phyloP scores from a whole-genome alignment of 495 filamentous ascomycete genomes.

The Penicillium bovifimosum region DNA sequence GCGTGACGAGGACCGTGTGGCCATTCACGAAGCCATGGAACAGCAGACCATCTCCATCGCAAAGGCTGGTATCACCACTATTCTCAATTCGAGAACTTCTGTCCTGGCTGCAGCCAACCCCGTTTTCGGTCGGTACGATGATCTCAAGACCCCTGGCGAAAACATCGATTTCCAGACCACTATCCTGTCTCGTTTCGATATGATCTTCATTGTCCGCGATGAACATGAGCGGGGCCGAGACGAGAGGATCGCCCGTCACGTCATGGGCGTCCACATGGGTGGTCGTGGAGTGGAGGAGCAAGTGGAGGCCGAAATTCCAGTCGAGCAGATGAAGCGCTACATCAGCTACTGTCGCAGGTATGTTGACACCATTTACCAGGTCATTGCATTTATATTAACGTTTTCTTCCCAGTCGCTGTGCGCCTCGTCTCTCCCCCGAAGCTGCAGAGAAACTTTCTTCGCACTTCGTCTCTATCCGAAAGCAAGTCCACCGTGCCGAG shows the following conservation, averaged over 20 bases:
- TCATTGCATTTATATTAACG: conserved; percentile 29
- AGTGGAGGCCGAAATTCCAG: conserved; percentile 75
- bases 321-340: conserved; percentile 97
- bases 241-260: conserved; percentile 90
- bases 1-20: conserved; percentile 97
- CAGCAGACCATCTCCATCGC: conserved; percentile 99
- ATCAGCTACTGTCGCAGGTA: conserved; percentile 96
- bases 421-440: conserved; percentile 84
- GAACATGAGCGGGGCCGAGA: conserved; percentile 87
- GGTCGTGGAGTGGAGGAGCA: conserved; percentile 79
- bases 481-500: conserved; percentile 88
- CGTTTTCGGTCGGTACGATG: conserved; percentile 96
- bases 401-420: conserved; percentile 64
- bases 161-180: conserved; percentile 99
- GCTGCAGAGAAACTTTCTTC: conserved; percentile 95
- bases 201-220: conserved; percentile 99
- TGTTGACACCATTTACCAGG: conserved; percentile 25
- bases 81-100: conserved; percentile 91
- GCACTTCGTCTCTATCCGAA: conserved; percentile 94
- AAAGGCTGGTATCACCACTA: conserved; percentile 98
- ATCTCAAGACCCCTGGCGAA: conserved; percentile 94
- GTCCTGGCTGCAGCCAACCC: conserved; percentile 97
- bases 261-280: conserved; percentile 97
- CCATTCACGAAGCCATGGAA: conserved; percentile 99
- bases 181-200: conserved; percentile 96